These are phyloP conservation scores for Botrytis medusae DNA, from an alignment of 2,329 filamentous ascomycete species.

Conservation along the genomic window DNA sequence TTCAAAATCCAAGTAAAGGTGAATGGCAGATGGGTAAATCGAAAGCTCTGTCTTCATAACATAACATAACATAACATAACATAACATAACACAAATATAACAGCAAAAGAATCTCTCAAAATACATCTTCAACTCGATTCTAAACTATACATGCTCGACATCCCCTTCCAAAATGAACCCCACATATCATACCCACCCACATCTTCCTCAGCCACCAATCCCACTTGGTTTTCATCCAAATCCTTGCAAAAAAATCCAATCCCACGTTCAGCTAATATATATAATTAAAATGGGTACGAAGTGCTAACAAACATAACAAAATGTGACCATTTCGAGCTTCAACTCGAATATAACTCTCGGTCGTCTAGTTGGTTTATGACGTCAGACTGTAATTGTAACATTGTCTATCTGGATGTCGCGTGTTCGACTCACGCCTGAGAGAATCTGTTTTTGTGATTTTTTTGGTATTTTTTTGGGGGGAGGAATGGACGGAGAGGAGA, in stretches of 20 bases:
- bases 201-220: too few relatives aligned
- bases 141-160: too few relatives aligned
- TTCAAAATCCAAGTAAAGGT: not conserved
- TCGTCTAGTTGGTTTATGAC: conserved; percentile 8
- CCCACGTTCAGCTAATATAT: too few relatives aligned
- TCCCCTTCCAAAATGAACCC: too few relatives aligned
- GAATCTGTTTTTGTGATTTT: not conserved
- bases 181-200: too few relatives aligned
- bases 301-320: not conserved
- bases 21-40: not conserved
- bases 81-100: too few relatives aligned
- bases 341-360: not conserved
- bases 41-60: not conserved
- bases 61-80: too few relatives aligned
- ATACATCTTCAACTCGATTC: not conserved
- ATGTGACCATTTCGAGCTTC: not conserved
- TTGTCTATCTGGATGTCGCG: not conserved
- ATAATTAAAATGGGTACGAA: too few relatives aligned
- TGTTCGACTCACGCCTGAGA: conserved; percentile 6
- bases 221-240: too few relatives aligned
- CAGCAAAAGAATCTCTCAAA: not conserved
- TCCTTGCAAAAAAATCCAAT: too few relatives aligned
- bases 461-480: not conserved
- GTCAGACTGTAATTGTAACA: not conserved
- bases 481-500: too few relatives aligned